Evolutionary conservation across 495 filamentous ascomycete genomes (phyloP).

Genomic region (Pseudomonodictys pantanalensis): DNA sequence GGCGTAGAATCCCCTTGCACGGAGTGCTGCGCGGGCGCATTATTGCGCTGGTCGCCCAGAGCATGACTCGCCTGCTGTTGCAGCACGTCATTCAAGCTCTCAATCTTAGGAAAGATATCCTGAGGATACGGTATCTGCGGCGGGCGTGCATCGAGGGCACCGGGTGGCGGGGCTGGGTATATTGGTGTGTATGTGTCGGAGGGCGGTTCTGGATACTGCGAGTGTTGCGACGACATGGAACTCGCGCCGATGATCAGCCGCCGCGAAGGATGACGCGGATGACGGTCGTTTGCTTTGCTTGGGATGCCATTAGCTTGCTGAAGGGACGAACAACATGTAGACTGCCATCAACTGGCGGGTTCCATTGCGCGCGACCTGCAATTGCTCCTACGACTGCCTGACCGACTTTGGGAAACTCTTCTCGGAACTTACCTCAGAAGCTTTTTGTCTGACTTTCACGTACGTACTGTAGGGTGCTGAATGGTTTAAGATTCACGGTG

Average conservation of each 20-base stretch:
- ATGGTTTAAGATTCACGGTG: no score
- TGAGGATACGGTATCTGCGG: conserved; percentile 26
- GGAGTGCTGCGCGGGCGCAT: not conserved
- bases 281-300: not conserved
- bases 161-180: conserved; percentile 24
- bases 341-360: no score
- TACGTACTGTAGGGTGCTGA: no score
- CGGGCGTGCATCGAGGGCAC: conserved; percentile 4
- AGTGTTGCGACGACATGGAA: conserved; percentile 1
- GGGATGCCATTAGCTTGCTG: not conserved
- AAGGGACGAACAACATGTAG: no score
- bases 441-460: no score
- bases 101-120: conserved; percentile 31
- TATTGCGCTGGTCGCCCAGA: conserved; percentile 17
- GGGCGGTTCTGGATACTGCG: conserved; percentile 22
- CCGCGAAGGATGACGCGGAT: not conserved
- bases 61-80: conserved; percentile 33
- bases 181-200: conserved; percentile 26
- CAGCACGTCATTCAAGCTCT: conserved; percentile 28
- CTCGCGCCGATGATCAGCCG: not conserved
- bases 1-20: not conserved
- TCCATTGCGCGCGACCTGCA: no score
- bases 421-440: no score
- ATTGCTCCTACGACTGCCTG: no score
- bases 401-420: no score